Conservation (phyloP, 148 eudicot species). For the Rhododendron mucronatum region DNA sequence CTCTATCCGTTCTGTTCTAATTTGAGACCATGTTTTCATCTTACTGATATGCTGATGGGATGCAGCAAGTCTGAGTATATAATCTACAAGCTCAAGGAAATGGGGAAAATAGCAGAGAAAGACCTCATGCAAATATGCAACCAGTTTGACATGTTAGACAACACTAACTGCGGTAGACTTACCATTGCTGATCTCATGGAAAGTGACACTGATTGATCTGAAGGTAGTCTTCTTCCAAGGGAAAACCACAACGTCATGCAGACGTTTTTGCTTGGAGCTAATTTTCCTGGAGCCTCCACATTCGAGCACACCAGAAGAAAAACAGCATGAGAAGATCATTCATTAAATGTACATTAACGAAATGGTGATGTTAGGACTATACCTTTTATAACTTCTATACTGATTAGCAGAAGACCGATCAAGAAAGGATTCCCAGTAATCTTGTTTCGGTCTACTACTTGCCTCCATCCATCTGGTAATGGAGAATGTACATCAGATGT, state of each 20-base stretch:
- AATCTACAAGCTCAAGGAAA: conserved; percentile 62
- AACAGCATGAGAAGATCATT: background rate
- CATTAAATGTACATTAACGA: background rate
- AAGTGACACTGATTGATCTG: conserved; percentile 15
- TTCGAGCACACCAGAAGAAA: background rate
- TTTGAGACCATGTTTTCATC: background rate
- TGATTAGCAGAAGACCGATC: background rate
- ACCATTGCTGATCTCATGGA: conserved; percentile 46
- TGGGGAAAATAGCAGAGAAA: conserved; percentile 55
- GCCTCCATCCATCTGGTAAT: background rate
- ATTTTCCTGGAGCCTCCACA: background rate
- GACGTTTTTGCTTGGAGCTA: background rate
- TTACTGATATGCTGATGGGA: background rate
- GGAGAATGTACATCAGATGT: background rate
- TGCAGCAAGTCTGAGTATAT: conserved; percentile 69
- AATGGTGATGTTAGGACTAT: background rate
- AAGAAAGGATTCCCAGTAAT: background rate
- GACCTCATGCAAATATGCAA: conserved; percentile 40
- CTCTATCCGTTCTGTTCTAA: background rate
- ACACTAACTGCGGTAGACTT: conserved; percentile 40
- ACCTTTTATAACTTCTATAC: background rate
- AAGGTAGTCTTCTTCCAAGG: conserved; percentile 2
- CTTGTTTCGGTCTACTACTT: background rate
- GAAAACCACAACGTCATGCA: background rate
- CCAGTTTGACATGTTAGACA: conserved; percentile 49